These are phyloP conservation scores for Boletus eberwhitei DNA, from an alignment of 768 basidiomycete species.

Conservation along the genomic window DNA sequence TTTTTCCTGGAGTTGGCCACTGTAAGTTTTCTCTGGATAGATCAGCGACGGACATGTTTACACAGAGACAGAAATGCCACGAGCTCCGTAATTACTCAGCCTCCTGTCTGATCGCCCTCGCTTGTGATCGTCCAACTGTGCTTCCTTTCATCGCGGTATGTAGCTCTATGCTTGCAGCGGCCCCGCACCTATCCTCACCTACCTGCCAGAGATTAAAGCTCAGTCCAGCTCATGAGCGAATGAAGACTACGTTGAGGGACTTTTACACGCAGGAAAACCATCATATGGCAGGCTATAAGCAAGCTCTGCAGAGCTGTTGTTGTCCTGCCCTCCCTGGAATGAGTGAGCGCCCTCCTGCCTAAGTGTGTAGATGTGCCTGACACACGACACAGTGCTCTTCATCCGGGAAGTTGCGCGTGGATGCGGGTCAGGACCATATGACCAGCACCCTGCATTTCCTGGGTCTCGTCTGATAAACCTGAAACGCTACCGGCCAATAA, in stretches of 20 bases:
- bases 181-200: background rate
- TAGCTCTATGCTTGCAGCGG: background rate
- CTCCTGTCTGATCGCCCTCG: constrained; percentile 40
- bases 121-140: constrained; percentile 40
- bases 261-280: constrained; percentile 26
- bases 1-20: constrained; percentile 47
- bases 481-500: constrained; percentile 35
- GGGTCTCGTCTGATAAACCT: constrained; percentile 37
- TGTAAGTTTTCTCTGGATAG: constrained; percentile 26
- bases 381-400: constrained; percentile 26
- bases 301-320: constrained; percentile 27
- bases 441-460: constrained; percentile 24
- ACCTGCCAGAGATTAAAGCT: constrained; percentile 24
- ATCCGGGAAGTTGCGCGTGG: constrained; percentile 32
- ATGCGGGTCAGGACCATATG: constrained; percentile 29
- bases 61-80: constrained; percentile 38
- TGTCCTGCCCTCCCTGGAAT: constrained; percentile 33
- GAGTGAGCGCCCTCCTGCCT: constrained; percentile 15
- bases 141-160: constrained; percentile 29
- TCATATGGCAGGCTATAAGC: constrained; percentile 30
- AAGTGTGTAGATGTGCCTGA: background rate
- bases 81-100: constrained; percentile 44
- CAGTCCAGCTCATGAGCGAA: constrained; percentile 21
- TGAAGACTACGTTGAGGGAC: constrained; percentile 14
- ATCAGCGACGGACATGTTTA: background rate